Evolutionary conservation across 768 basidiomycete species (phyloP).

Genomic region (Strobilomyces dryophilus): DNA sequence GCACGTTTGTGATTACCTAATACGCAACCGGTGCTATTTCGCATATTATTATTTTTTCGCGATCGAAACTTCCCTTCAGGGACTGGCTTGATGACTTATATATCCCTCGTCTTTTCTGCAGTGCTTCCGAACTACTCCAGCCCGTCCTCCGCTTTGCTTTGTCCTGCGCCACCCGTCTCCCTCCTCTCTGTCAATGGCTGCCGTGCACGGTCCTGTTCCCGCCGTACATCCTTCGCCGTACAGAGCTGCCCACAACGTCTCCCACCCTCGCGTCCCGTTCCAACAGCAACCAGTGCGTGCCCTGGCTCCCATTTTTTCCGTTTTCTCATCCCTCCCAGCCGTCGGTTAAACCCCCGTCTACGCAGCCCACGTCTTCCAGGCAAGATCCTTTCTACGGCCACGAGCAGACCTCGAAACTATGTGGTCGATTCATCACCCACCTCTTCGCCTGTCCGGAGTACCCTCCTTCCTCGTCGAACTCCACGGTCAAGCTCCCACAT

Average conservation of each 20-base stretch:
- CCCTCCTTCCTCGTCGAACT: constrained; percentile 45
- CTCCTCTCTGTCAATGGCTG: constrained; percentile 22
- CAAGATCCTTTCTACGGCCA: constrained; percentile 51
- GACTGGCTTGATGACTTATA: constrained; percentile 18
- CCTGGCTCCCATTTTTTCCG: too few relatives aligned
- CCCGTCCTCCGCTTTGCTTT: constrained; percentile 3
- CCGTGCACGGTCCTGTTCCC: constrained; percentile 29
- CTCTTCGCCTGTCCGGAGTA: constrained; percentile 85
- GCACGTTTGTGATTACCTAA: constrained; percentile 24
- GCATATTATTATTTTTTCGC: not conserved
- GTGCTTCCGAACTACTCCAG: constrained; percentile 16
- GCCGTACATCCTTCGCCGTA: constrained; percentile 29
- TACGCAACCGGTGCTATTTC: not conserved
- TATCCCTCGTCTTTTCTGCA: constrained; percentile 11
- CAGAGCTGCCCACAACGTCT: constrained; percentile 13
- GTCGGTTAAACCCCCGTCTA: constrained; percentile 27
- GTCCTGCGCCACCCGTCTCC: constrained; percentile 17
- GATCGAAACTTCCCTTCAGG: constrained; percentile 11
- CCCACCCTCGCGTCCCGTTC: constrained; percentile 27
- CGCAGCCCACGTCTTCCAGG: constrained; percentile 23
- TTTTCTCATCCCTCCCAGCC: constrained; percentile 18
- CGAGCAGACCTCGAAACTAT: constrained; percentile 63
- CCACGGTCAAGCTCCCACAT: constrained; percentile 39
- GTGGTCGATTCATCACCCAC: constrained; percentile 77
- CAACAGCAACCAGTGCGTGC: constrained; percentile 25